These are phyloP conservation scores for Durio zibethinus DNA, from an alignment of 345 rosid species.

Conservation along the genomic window DNA sequence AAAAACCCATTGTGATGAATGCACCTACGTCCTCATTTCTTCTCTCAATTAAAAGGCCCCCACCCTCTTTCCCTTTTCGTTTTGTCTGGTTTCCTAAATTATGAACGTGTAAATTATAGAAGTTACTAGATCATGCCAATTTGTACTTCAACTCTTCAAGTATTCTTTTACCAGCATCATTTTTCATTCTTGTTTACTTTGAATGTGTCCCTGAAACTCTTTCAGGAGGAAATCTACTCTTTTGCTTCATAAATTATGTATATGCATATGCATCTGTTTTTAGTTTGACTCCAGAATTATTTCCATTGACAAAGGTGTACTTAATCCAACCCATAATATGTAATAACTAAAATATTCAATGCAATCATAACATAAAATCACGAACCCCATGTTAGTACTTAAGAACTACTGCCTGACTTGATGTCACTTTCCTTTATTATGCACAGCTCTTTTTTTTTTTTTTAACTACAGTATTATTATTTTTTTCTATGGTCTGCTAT, in stretches of 20 bases:
- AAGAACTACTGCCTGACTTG: not conserved
- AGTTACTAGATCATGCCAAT: not conserved
- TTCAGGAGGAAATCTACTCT: not conserved
- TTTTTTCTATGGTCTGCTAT: not conserved
- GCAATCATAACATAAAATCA: slow-evolving; percentile 3
- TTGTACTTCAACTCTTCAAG: not conserved
- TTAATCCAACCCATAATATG: not conserved
- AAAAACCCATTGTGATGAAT: not conserved
- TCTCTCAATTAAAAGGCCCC: not conserved
- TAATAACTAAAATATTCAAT: not conserved
- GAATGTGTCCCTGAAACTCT: not conserved
- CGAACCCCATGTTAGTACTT: not conserved
- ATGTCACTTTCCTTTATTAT: not conserved
- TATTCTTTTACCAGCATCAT: not conserved
- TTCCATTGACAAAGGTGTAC: not conserved
- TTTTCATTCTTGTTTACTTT: not conserved
- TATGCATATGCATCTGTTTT: not conserved
- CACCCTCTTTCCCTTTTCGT: not conserved
- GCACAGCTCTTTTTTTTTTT: not conserved
- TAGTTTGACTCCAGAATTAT: not conserved
- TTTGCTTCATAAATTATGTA: not conserved
- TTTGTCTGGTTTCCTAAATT: not conserved
- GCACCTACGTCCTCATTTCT: not conserved
- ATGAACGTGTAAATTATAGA: not conserved
- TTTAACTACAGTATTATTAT: not conserved